Evolutionary conservation across 257 asterid species (phyloP).

Genomic region (Echites panduratus): DNA sequence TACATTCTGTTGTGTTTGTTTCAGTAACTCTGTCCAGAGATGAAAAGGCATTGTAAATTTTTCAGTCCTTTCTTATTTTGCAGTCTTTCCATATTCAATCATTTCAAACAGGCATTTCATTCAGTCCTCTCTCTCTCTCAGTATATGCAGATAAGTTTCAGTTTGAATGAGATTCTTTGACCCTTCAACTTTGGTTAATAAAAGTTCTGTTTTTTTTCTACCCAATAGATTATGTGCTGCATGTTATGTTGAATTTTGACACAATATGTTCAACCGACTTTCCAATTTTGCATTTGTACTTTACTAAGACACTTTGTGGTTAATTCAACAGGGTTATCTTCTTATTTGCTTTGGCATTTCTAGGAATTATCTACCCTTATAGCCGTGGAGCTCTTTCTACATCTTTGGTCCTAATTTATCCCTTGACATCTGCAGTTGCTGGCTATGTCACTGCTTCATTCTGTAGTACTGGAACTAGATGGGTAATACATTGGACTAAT

Average conservation of each 20-base stretch:
- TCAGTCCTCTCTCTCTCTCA: neutral
- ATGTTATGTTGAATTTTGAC: neutral
- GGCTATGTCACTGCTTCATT: constrained; percentile 66
- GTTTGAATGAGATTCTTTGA: neutral
- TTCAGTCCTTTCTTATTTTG: neutral
- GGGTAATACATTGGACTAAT: constrained; percentile 41
- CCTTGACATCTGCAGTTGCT: constrained; percentile 66
- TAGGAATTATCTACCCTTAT: constrained; percentile 66
- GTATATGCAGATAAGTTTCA: neutral
- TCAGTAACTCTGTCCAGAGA: neutral
- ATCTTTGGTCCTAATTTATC: constrained; percentile 41
- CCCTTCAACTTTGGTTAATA: neutral
- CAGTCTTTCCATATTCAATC: neutral
- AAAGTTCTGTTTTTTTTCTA: neutral
- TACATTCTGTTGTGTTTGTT: neutral
- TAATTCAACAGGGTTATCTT: constrained; percentile 47
- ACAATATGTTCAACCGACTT: neutral
- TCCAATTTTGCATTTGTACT: neutral
- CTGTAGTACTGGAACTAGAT: constrained; percentile 53
- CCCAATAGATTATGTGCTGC: neutral
- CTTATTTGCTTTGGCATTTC: constrained; percentile 49
- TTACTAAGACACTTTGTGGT: neutral
- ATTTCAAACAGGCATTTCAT: neutral
- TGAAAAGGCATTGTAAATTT: neutral
- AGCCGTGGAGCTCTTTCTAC: constrained; percentile 63